phyloP scores from a whole-genome alignment of 2,329 filamentous ascomycete genomes.

The Madurella mycetomatis region DNA sequence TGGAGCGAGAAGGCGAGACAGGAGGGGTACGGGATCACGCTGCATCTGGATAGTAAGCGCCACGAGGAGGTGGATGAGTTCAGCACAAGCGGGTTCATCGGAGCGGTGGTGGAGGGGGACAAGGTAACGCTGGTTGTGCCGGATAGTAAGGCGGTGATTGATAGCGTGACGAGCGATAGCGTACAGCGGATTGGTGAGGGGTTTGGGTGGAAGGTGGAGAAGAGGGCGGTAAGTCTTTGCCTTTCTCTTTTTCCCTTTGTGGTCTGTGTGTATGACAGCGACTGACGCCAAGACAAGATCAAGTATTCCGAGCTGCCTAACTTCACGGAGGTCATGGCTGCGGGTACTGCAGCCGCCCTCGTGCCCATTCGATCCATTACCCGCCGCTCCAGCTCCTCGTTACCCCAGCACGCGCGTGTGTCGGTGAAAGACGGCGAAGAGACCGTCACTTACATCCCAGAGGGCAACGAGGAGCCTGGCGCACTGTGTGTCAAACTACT shows the following conservation, averaged over 20 bases:
- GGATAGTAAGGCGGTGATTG: conserved; percentile 81
- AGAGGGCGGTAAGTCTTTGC: conserved; percentile 53
- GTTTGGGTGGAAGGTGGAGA: conserved; percentile 82
- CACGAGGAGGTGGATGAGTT: conserved; percentile 92
- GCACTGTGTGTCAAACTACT: conserved; percentile 69
- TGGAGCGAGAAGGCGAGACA: conserved; percentile 77
- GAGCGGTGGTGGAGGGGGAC: conserved; percentile 59
- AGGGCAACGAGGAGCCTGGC: conserved; percentile 63
- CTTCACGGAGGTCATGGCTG: conserved; percentile 81
- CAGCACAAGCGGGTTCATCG: conserved; percentile 89
- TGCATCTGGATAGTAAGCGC: conserved; percentile 83
- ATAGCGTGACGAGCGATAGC: conserved; percentile 78
- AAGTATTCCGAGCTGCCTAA: conserved; percentile 55
- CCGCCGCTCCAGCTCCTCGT: conserved; percentile 44
- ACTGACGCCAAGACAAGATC: conserved; percentile 29
- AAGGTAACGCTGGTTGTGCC: conserved; percentile 76
- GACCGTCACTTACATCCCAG: conserved; percentile 52
- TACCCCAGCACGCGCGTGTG: conserved; percentile 38
- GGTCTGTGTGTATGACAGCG: neutral
- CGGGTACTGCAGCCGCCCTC: conserved; percentile 84
- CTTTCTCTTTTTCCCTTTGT: neutral
- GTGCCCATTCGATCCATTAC: conserved; percentile 92
- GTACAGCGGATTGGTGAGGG: conserved; percentile 69
- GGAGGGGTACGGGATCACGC: conserved; percentile 86
- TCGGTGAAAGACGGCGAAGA: conserved; percentile 40